phyloP scores from a whole-genome alignment of 805 yeast genomes.

The Teunomyces atbi region DNA sequence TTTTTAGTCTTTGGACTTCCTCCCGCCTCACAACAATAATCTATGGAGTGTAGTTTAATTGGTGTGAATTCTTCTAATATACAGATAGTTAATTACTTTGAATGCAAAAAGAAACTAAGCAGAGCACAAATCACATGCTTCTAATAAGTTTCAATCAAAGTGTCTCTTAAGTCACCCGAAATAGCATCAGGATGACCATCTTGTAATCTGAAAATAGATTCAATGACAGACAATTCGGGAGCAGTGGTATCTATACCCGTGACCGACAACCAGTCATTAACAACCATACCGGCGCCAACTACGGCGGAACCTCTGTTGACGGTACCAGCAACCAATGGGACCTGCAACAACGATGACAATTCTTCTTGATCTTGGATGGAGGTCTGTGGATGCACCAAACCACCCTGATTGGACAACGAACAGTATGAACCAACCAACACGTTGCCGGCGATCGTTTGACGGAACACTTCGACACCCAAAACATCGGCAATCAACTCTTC shows the following conservation, averaged over 20 bases:
- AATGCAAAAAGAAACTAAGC: not conserved
- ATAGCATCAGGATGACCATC: constrained; percentile 88
- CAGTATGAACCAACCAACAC: constrained; percentile 97
- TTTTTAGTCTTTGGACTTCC: too few relatives aligned
- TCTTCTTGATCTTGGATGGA: constrained; percentile 98
- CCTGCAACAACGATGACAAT: constrained; percentile 89
- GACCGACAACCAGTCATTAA: constrained; percentile 97
- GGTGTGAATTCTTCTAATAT: constrained; percentile 3
- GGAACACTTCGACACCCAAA: constrained; percentile 96
- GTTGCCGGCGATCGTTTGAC: constrained; percentile 98
- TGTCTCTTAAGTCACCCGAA: constrained; percentile 82
- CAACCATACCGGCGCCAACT: constrained; percentile 98
- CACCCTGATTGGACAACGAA: constrained; percentile 94
- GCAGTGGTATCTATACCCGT: constrained; percentile 98
- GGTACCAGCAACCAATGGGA: constrained; percentile 98
- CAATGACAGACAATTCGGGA: constrained; percentile 95
- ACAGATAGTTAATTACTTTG: constrained; percentile 1
- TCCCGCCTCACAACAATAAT: too few relatives aligned
- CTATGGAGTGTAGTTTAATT: not conserved
- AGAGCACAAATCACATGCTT: too few relatives aligned
- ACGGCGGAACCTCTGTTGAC: constrained; percentile 97
- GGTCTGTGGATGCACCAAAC: constrained; percentile 97
- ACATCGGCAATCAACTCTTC: constrained; percentile 98
- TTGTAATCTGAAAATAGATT: constrained; percentile 90
- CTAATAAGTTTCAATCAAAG: constrained; percentile 84